These are phyloP conservation scores for Parastagonospora nodorum DNA, from an alignment of 2,329 filamentous ascomycete species.

Conservation along the genomic window DNA sequence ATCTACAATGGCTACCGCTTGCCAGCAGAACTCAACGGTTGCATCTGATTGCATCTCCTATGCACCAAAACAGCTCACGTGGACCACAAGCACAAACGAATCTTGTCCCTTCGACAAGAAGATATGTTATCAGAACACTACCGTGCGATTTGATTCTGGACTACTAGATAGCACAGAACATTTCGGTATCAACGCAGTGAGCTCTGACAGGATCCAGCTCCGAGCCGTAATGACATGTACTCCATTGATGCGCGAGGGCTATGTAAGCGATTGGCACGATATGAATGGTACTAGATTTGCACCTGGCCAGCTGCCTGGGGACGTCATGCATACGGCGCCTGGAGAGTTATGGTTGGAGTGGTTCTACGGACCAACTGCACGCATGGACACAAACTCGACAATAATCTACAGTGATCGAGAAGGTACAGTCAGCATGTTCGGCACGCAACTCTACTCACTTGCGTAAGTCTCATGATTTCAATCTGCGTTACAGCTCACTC, in stretches of 20 bases:
- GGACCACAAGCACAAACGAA: background rate
- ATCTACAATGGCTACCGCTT: background rate
- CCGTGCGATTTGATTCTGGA: slow-evolving; percentile 1
- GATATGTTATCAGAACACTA: background rate
- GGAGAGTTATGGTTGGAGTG: background rate
- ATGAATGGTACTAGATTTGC: background rate
- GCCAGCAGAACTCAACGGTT: background rate
- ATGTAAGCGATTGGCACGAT: background rate
- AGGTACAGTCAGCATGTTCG: background rate
- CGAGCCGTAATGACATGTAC: background rate
- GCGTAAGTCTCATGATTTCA: slow-evolving; percentile 30
- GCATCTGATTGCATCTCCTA: background rate
- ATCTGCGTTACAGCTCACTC: background rate
- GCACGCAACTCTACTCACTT: background rate
- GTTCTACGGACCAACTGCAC: background rate
- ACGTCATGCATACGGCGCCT: background rate
- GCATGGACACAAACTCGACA: background rate
- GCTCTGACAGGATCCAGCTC: background rate
- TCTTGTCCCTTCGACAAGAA: background rate
- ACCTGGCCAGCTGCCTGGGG: background rate
- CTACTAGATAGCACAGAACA: background rate
- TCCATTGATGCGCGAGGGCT: background rate
- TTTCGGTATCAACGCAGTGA: slow-evolving; percentile 1
- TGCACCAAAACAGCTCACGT: background rate
- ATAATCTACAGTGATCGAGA: background rate